These are phyloP conservation scores for Populus deltoides DNA, from an alignment of 345 rosid genomes.

Conservation along the genomic window DNA sequence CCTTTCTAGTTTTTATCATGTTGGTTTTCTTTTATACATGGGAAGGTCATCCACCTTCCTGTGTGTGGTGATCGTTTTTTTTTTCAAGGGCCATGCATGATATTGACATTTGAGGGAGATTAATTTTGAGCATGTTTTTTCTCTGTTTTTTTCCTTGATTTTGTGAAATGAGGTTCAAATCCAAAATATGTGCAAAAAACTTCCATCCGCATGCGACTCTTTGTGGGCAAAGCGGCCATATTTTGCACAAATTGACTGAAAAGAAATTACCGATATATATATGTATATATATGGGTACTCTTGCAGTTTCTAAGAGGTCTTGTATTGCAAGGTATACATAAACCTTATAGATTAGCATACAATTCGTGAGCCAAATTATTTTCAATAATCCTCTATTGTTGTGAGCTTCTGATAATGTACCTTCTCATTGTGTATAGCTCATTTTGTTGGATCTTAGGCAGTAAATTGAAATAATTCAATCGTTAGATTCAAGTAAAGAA, in stretches of 20 bases:
- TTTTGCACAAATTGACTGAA: constrained; percentile 35
- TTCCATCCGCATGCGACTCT: constrained; percentile 48
- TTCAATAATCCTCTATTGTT: too few species aligned
- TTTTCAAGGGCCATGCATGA: background rate
- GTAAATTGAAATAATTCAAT: too few species aligned
- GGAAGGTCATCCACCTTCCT: background rate
- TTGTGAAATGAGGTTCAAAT: too few species aligned
- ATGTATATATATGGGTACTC: background rate
- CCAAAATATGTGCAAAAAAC: constrained; percentile 36
- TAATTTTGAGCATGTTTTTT: background rate
- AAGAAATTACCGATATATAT: background rate
- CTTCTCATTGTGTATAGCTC: background rate
- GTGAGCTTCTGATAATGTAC: too few species aligned
- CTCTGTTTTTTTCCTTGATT: too few species aligned
- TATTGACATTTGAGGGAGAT: background rate
- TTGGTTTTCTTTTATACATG: too few species aligned
- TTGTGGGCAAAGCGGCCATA: constrained; percentile 48
- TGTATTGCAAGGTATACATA: background rate
- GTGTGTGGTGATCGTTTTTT: background rate
- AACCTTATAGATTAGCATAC: background rate
- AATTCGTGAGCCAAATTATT: background rate
- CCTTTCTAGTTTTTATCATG: background rate
- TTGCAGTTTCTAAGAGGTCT: background rate
- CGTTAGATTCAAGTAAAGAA: too few species aligned
- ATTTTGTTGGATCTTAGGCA: too few species aligned